Percentiles rank a stretch among this genome's conserved stretches.
Evolutionary conservation across 2,329 filamentous ascomycete genomes (phyloP).

Genomic region (Apiospora hydei): DNA sequence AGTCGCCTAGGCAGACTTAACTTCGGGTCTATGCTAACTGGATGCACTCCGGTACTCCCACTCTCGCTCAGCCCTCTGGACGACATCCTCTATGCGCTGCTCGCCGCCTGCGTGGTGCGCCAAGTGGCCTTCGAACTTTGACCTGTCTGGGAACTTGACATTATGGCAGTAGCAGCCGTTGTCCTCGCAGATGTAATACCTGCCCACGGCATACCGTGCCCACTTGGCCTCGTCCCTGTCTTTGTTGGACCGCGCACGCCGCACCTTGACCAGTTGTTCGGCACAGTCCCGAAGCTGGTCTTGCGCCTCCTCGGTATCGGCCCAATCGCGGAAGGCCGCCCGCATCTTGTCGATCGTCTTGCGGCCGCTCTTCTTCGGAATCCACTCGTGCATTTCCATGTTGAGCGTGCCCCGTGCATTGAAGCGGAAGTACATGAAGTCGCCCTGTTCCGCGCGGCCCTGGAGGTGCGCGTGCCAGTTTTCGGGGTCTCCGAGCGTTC

Average conservation of each 20-base stretch:
- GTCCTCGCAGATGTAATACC: constrained; percentile 26
- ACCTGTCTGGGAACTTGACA: constrained; percentile 16
- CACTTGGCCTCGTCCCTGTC: constrained; percentile 23
- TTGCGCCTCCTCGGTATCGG: neutral
- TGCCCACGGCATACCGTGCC: constrained; percentile 28
- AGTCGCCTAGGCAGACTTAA: neutral
- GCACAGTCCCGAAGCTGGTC: neutral
- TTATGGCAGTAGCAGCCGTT: constrained; percentile 25
- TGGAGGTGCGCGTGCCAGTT: neutral
- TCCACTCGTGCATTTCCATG: constrained; percentile 26
- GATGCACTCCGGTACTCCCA: neutral
- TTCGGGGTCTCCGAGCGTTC: neutral
- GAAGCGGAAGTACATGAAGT: constrained; percentile 26
- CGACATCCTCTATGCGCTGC: constrained; percentile 15
- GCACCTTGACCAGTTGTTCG: neutral
- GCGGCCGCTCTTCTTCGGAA: constrained; percentile 20
- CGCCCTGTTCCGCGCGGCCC: neutral
- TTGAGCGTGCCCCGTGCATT: constrained; percentile 22
- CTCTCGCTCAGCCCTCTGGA: neutral
- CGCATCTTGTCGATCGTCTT: constrained; percentile 21
- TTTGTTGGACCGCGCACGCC: neutral
- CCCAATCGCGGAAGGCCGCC: neutral
- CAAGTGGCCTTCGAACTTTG: constrained; percentile 27
- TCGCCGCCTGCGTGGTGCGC: constrained; percentile 8
- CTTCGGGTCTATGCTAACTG: too few relatives aligned